Evolutionary conservation across 371 early-diverging fungal genomes (phyloP), one percentile per base, ranked within the genome.

Genomic region (Mucor velutinosus): DNA sequence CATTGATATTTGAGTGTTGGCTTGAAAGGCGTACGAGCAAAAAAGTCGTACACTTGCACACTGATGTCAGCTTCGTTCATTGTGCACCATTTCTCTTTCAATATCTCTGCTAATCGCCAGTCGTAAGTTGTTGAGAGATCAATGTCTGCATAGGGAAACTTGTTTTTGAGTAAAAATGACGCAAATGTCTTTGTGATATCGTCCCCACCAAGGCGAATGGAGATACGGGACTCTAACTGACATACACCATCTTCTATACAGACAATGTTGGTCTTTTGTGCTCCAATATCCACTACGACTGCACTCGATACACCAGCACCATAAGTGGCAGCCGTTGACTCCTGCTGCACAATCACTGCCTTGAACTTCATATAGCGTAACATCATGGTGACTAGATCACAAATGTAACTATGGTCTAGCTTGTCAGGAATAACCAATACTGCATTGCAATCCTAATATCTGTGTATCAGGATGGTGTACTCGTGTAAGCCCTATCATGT

Each of bases 231-330:
- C 58, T 92, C 89, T 8, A 87, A 83, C 17, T 91, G 76, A 65
- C 90, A 89, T 19, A 90, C 83, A 17, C 97, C 97, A 45, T 95
- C 93, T 65, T 96, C 97, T 17, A 96, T 89, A 70, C 95, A 95
- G 0, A 89, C 77, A 14, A 95, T 82, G 58, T 86, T 92, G 15
- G 95, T 94, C 37, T 86, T 90, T 70, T 95, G 95, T 1, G 97
- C 95, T 7, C 97, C 97, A 64, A 96, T 90, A 73, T 96, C 95
- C 2, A 96, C 92, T 12, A 96, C 92, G 66, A 94, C 94, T 0
- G 94, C 94, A 11, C 86, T 84, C 0, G 94, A 91, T 6, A 93
- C 84, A 25, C 97, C 96, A 3, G 97, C 95, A 62, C 96, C 96
- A 77, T 89, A 95, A 0, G 94, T 89, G 1, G 93, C 95, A 70